Evolutionary conservation across 2,329 filamentous ascomycete species (phyloP), one percentile per base, ranked within the genome.

Genomic region (Elsinoe necatrix): DNA sequence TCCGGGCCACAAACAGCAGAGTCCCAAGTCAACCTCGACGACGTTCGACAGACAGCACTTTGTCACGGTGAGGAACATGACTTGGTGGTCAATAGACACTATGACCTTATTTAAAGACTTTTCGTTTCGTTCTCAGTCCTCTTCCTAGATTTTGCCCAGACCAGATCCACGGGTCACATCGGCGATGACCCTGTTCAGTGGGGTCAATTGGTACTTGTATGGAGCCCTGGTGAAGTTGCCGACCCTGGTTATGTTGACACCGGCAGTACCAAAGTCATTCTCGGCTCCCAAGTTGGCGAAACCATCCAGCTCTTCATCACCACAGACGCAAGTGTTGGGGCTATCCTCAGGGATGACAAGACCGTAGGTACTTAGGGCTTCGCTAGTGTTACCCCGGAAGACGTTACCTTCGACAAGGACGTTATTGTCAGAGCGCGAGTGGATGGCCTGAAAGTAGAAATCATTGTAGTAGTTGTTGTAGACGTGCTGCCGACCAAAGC

Each of bases 331-430:
- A 0, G 77, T 80, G 58, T 81, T 81, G 0, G 78, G 78, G 42
- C 74, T 77, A 58, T 80, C 78, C 45, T 73, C 69, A 0, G 79
- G 79, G n/a, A 81, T 76, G 1, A 80, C 78, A 0, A 80, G 67
- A 0, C 78, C 78, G 54, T 80, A 79, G 0, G 78, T 80, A 61
- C 72, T 77, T 21, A 80, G 64, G 0, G 79, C 77, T 59, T 78
- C 76, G 12, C 66, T 67, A 0, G 77, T 78, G 54, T 75, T 70
- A 4, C 73, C 73, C 4, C 70, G 65, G 65, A 78, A 77, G 1
- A 75, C 74, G 55, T 77, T 77, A 2, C 71, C 74, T 59, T 78
- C 75, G 3, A 78, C 73, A 3, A 77, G 69, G 0, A 77, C 71
- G 65, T 78, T 75, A 58, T 76, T 77, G 43, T 77, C 74, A 3